phyloP scores from a whole-genome alignment of 108 stramenopile species.

The Tribonema minus region DNA sequence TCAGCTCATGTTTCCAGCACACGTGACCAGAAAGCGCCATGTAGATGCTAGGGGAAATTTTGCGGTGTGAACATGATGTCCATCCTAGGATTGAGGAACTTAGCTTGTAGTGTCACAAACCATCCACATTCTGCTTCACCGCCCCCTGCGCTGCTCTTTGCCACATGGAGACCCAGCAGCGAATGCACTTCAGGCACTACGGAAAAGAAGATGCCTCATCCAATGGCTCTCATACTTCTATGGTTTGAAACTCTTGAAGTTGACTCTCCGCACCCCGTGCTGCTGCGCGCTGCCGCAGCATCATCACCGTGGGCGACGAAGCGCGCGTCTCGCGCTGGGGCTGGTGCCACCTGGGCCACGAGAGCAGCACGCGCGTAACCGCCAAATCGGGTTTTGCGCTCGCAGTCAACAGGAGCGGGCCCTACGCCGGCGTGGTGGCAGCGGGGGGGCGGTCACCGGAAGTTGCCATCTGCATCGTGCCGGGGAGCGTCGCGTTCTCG shows the following conservation, averaged over 20 bases:
- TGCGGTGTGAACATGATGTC: no score
- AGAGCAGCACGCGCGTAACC: background rate
- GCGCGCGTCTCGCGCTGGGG: background rate
- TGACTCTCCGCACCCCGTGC: background rate
- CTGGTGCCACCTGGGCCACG: background rate
- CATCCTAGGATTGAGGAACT: no score
- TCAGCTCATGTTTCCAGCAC: no score
- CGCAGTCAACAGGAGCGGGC: background rate
- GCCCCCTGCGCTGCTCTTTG: no score
- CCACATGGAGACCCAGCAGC: no score
- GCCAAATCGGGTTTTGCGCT: background rate
- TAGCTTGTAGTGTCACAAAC: no score
- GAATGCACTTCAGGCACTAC: no score
- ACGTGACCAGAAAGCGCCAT: no score
- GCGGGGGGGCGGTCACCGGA: background rate
- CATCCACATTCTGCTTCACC: no score
- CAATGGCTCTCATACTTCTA: no score
- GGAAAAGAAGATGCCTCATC: background rate
- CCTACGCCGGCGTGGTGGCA: background rate
- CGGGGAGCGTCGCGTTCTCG: background rate
- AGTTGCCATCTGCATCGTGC: background rate
- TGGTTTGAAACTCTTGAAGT: background rate
- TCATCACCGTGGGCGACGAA: background rate
- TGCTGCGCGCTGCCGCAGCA: background rate
- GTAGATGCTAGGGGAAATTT: no score